Evolutionary conservation across 768 basidiomycete genomes (phyloP), one percentile per base, ranked within the genome.

Genomic region (Rhizopogon roseolus): DNA sequence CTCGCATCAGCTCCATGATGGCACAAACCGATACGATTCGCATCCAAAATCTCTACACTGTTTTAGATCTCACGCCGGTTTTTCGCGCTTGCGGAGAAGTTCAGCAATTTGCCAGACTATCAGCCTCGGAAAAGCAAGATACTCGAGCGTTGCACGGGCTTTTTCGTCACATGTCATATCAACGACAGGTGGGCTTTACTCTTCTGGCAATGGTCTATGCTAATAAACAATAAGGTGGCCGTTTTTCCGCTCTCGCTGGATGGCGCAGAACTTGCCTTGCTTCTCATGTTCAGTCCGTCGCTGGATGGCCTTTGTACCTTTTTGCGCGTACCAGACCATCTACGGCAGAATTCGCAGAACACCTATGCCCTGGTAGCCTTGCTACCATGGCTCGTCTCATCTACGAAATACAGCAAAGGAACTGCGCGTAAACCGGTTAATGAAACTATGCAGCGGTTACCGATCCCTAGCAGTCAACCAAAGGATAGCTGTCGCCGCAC

Each of bases 61-160:
- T 76, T 7, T 57, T 67, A 8, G 81, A 85, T 50, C 57, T 86
- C 19, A 60, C 67, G 17, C 53, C 72, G 2, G 66, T 88, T 11
- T 62, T 84, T 40, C 69, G 68, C 9, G 77, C 81, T 6, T 84
- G 81, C 61, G 70, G 75, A 28, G 69, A 68, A 16, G 66, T 75
- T 16, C 71, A 80, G 19, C 86, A 88, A 55, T 70, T 79, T 58
- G 86, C 77, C 3, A 74, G 73, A 51, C 56, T 89, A 5, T 72
- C 68, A 25, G 71, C 80, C 32, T 64, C 62, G 28, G 67, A 68
- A 9, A 67, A 70, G 3, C 61, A 62, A 40, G 82, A 85, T 58
- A 61, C 61, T 1, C 65, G 66, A 22, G 57, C 68, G 1, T 66
- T 86, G 42, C 64, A 62, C 34, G 70, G 73, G 5, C 57, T 88